Evolutionary conservation across 768 basidiomycete species (phyloP).

Genomic region (Chalciporus sphaerocephalus): DNA sequence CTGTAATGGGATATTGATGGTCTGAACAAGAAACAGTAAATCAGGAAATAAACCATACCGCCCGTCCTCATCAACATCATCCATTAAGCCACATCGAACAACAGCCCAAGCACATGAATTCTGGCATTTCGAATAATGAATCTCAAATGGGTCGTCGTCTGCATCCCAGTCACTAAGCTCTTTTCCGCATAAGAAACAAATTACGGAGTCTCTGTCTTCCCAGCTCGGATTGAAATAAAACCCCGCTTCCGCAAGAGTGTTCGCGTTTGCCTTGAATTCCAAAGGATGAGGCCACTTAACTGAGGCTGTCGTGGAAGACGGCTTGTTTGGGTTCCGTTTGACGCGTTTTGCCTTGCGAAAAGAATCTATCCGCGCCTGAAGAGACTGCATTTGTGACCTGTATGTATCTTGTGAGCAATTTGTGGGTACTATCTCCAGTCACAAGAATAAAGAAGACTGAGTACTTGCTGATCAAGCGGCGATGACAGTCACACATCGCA

Average conservation of each 20-base stretch:
- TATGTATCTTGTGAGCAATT: too few relatives aligned
- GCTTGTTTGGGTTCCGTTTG: conserved; percentile 46
- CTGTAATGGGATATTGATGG: conserved; percentile 34
- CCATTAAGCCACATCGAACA: conserved; percentile 63
- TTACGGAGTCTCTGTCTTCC: conserved; percentile 68
- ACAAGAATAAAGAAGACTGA: too few relatives aligned
- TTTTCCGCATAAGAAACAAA: conserved; percentile 82
- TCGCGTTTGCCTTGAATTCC: conserved; percentile 63
- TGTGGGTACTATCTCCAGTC: too few relatives aligned
- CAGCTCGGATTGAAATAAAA: conserved; percentile 77
- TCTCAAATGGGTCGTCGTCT: conserved; percentile 79
- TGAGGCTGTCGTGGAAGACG: conserved; percentile 42
- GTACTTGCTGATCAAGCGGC: too few relatives aligned
- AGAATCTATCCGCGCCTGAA: conserved; percentile 59
- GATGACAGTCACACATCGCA: too few relatives aligned
- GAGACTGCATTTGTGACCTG: conserved; percentile 44
- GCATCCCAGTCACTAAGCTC: conserved; percentile 81
- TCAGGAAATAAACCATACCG: conserved; percentile 42
- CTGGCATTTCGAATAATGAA: conserved; percentile 72
- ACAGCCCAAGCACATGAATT: conserved; percentile 76
- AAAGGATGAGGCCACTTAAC: conserved; percentile 76
- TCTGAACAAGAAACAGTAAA: neutral
- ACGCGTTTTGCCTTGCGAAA: conserved; percentile 61
- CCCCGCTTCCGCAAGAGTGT: conserved; percentile 79
- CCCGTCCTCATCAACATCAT: conserved; percentile 54